Evolutionary conservation across 352 stramenopile genomes (phyloP).

Genomic region (Pythium periplocum): DNA sequence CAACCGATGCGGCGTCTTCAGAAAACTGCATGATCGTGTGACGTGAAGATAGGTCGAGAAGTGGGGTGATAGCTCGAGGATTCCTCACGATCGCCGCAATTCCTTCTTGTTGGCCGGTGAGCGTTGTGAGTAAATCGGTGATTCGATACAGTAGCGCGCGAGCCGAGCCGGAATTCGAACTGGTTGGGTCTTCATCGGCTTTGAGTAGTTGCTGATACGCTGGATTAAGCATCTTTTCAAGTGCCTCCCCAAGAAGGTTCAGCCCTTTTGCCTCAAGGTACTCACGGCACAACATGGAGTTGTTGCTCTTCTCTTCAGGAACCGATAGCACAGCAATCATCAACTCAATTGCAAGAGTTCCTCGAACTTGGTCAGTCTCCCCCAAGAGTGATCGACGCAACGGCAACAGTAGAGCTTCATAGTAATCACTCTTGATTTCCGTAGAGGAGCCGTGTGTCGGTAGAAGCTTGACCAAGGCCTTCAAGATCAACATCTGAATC

Average conservation of each 20-base stretch:
- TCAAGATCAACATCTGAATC: conserved; percentile 75
- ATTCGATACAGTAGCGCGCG: conserved; percentile 62
- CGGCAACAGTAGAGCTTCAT: conserved; percentile 53
- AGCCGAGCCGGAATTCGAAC: conserved; percentile 19
- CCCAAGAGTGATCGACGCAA: conserved; percentile 60
- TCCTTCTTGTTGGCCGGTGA: conserved; percentile 34
- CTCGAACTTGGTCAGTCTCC: conserved; percentile 72
- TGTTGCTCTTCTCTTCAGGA: conserved; percentile 38
- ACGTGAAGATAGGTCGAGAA: conserved; percentile 54
- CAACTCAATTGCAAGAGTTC: conserved; percentile 65
- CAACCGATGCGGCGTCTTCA: conserved; percentile 49
- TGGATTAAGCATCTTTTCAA: conserved; percentile 68
- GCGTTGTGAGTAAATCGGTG: conserved; percentile 55
- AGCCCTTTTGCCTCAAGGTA: conserved; percentile 58
- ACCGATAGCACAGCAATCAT: conserved; percentile 54
- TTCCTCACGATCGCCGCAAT: conserved; percentile 53
- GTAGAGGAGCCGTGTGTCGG: conserved; percentile 46
- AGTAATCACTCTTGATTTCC: conserved; percentile 50
- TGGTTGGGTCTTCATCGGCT: conserved; percentile 16
- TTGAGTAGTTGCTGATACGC: conserved; percentile 65
- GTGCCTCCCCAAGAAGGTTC: conserved; percentile 37
- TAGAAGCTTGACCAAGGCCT: conserved; percentile 58
- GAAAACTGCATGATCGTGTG: conserved; percentile 57
- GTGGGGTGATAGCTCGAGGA: conserved; percentile 42
- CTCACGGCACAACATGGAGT: conserved; percentile 42